Base-by-base conservation (phyloP, 805 yeast genomes). In the Yamadazyma laniorum region DNA sequence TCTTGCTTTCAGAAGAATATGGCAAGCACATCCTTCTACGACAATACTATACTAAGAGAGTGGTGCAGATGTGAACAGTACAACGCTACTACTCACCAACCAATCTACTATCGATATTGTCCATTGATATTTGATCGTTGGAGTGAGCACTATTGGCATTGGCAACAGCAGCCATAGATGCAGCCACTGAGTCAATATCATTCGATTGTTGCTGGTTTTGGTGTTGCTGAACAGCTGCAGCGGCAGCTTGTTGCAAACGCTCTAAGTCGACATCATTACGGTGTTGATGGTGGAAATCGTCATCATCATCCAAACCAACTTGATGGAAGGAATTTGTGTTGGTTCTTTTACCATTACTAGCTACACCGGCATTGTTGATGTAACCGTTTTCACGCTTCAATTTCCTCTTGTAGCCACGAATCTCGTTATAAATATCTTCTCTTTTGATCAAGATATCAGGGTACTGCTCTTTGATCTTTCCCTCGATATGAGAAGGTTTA, bases 351-450 rank as follows among this genome's bases (percentile, higher is more conserved):
- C 56, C 51, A 41, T 40, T 42, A 23, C 53, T 51, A 11, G 25
- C 42, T 35, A 48, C 52, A 8, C 34, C 33, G 4, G 32, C 33
- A 33, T 33, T 45, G 34, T 38, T 46, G 36, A 52, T 44, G 39
- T 48, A 63, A 26, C 67, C 55, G 37, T 52, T 56, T 47, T 63
- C 72, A 47, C 63, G 63, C 57, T 67, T 67, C 44, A 68, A 61
- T 51, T 72, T 74, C 44, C 79, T 66, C 52, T 75, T 75, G 56
- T 74, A 68, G 14, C 78, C 78, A 38, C 81, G 55, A 49, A 75
- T 74, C 49, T 75, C 80, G 53, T 75, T 75, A 54, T 75, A 75
- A 39, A 75, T 75, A 52, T 75, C 81, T 50, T 75, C 80, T 40
- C 80, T 61, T 55, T 75, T 75, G 47, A 75, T 74, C 29, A 74